These are phyloP conservation scores for Cryptosporidium sp. DNA, from an alignment of 169 alveolate genomes.

Conservation along the genomic window DNA sequence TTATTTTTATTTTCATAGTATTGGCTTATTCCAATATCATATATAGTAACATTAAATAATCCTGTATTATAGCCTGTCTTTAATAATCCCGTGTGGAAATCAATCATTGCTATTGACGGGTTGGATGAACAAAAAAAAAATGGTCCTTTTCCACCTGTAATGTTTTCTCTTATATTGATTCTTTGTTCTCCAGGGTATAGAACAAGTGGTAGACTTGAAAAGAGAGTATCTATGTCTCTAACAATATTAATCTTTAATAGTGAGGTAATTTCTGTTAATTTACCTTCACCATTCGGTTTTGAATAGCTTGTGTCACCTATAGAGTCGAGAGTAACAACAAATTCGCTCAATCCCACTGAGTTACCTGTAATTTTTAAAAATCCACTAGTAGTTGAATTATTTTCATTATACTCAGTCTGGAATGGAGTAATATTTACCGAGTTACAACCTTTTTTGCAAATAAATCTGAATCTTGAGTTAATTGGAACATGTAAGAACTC, in stretches of 20 bases:
- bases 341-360: constrained; percentile 1
- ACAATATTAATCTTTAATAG: constrained; percentile 24
- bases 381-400: not conserved
- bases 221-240: not conserved
- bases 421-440: not conserved
- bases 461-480: constrained; percentile 7
- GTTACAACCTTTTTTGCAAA: constrained; percentile 36
- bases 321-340: not conserved
- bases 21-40: constrained; percentile 26
- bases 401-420: not conserved
- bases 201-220: constrained; percentile 21
- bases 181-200: constrained; percentile 54
- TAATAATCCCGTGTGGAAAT: constrained; percentile 13
- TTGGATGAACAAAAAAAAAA: constrained; percentile 44
- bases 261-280: not conserved
- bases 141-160: constrained; percentile 58
- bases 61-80: constrained; percentile 25
- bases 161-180: constrained; percentile 8
- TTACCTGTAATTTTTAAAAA: constrained; percentile 12
- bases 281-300: not conserved
- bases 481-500: constrained; percentile 40
- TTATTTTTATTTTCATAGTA: not conserved
- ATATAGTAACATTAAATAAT: constrained; percentile 3
- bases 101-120: constrained; percentile 12
- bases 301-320: constrained; percentile 52